These are phyloP conservation scores for Saturnispora silvae DNA, from an alignment of 805 yeast genomes.

Conservation along the genomic window DNA sequence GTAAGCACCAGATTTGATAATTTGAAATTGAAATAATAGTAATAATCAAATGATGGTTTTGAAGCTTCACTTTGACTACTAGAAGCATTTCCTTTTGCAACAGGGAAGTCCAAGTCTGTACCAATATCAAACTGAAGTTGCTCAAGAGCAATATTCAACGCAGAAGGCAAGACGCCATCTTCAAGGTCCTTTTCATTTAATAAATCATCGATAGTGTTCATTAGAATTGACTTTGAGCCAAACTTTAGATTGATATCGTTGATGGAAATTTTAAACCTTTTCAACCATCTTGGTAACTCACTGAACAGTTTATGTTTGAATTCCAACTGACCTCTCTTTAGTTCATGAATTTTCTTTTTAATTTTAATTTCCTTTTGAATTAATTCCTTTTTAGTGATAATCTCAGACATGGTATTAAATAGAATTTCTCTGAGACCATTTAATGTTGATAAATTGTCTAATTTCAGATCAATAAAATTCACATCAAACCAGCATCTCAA, in stretches of 20 bases:
- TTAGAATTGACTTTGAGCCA: slow-evolving; percentile 17
- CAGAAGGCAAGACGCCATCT: slow-evolving; percentile 8
- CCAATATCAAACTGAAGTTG: neutral
- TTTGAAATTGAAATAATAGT: slow-evolving; percentile 5
- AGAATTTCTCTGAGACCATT: slow-evolving; percentile 17
- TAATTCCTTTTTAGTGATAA: neutral
- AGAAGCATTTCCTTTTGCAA: slow-evolving; percentile 1
- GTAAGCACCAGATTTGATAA: slow-evolving; percentile 1
- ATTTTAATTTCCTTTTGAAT: neutral
- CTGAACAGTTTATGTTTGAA: slow-evolving; percentile 16
- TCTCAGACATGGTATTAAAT: slow-evolving; percentile 1
- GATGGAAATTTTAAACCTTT: slow-evolving; percentile 17
- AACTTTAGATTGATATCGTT: slow-evolving; percentile 8
- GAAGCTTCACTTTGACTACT: slow-evolving; percentile 4
- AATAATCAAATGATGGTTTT: slow-evolving; percentile 9
- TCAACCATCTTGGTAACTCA: slow-evolving; percentile 28
- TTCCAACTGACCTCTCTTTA: slow-evolving; percentile 4
- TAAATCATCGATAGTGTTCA: slow-evolving; percentile 10
- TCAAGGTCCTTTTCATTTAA: slow-evolving; percentile 5
- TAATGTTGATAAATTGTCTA: slow-evolving; percentile 21
- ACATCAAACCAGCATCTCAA: slow-evolving; percentile 13
- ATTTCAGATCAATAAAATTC: slow-evolving; percentile 18
- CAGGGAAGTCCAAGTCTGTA: neutral
- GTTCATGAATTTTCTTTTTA: neutral
- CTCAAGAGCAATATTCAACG: neutral